These are phyloP conservation scores for Pyracantha coccinea DNA, from an alignment of 331 rosid genomes.

Conservation along the genomic window DNA sequence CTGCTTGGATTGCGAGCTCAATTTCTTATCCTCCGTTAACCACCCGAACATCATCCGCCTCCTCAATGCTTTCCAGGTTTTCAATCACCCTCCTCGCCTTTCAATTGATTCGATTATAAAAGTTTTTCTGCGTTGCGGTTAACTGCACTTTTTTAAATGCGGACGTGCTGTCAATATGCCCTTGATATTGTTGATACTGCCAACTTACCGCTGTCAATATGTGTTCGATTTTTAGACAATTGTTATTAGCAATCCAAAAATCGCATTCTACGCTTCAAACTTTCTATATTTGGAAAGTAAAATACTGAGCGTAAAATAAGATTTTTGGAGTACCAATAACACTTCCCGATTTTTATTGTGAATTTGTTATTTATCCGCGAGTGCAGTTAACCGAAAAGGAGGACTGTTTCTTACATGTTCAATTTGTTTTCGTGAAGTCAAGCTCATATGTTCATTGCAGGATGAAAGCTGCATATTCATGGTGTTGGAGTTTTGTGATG, in stretches of 20 bases:
- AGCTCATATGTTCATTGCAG: constrained; percentile 10
- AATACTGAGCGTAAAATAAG: no score
- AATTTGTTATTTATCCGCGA: no score
- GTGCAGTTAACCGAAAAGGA: no score
- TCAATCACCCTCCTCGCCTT: neutral
- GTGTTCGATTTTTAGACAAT: neutral
- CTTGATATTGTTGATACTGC: neutral
- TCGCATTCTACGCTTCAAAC: no score
- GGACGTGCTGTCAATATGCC: neutral
- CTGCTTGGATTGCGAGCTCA: constrained; percentile 41
- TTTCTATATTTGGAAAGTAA: no score
- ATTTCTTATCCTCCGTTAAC: constrained; percentile 45
- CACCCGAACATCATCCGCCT: constrained; percentile 55
- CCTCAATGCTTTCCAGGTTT: constrained; percentile 36
- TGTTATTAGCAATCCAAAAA: no score
- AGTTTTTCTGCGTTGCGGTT: neutral
- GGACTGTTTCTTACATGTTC: no score
- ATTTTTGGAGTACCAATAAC: no score
- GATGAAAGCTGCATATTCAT: constrained; percentile 35
- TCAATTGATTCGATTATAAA: neutral
- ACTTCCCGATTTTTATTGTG: neutral
- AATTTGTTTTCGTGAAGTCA: neutral
- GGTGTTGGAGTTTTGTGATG: constrained; percentile 51
- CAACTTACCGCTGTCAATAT: neutral
- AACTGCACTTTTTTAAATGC: neutral